Evolutionary conservation across 2,329 filamentous ascomycete genomes (phyloP), one percentile per base, ranked within the genome.

Genomic region (Cladosporium colombiae): DNA sequence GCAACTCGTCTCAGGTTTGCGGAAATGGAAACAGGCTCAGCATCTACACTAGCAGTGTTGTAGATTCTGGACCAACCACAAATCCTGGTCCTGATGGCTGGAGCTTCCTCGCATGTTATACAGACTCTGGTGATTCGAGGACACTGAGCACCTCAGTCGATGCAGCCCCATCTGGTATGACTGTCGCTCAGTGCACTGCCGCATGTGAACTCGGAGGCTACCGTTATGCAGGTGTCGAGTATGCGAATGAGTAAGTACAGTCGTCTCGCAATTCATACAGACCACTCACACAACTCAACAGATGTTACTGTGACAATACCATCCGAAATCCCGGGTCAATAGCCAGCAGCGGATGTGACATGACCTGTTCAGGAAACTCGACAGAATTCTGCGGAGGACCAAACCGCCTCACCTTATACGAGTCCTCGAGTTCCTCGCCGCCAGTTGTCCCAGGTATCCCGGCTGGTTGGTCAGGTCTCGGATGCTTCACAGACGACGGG

Each of bases 151-250:
- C 61, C 0, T 57, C 55, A 14, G 66, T 73, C n/a, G 72, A 72
- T 0, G 70, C 70, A 29, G 74, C 68, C 59, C 37, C 63, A 16
- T 64, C 66, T 7, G 67, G 70, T 35, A 88, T 88, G 84, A 88
- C 85, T 1, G 81, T 84, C 29, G 79, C 84, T 68, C 77, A 76
- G 55, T 89, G 87, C 70, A 78, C 86, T 50, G 73, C 79, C 59
- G 86, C 80, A 73, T 89, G 87, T 75, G 75, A 77, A 14, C 72
- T 68, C 49, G 77, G 78, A 23, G 81, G 81, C 3, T 83, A 81
- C 67, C 73, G 78, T 5, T 86, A 85, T 71, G 85, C 85, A 21
- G 86, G 86, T 52, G 78, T 85, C 0, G 85, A 88, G 70, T 86
- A 84, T 70, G 78, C 76, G 27, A 77, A 78, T 21, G 84, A 89